These are phyloP conservation scores for Hanseniaspora meyeri DNA, from an alignment of 805 yeast genomes.

Conservation along the genomic window DNA sequence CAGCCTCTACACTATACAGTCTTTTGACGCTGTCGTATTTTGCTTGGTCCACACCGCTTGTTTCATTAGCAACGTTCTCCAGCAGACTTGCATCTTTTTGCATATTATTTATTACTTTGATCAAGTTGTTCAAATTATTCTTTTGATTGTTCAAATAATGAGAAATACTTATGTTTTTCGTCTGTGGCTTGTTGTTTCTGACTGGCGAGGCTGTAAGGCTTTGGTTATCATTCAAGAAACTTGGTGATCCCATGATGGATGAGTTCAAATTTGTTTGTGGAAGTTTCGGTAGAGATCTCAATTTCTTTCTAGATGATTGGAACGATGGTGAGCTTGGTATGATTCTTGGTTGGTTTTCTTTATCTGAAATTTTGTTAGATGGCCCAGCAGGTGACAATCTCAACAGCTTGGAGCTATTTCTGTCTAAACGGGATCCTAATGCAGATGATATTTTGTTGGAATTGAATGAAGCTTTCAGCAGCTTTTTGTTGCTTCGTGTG, in stretches of 20 bases:
- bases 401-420: constrained; percentile 8
- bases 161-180: neutral
- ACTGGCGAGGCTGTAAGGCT: neutral
- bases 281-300: constrained; percentile 4
- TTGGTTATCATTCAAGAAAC: neutral
- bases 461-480: neutral
- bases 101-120: constrained; percentile 2
- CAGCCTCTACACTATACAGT: neutral
- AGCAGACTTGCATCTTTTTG: neutral
- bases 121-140: neutral
- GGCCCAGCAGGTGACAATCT: constrained; percentile 6
- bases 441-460: neutral
- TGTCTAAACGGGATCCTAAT: constrained; percentile 1
- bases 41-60: neutral
- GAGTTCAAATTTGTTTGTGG: constrained; percentile 5
- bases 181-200: neutral
- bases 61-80: neutral
- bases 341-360: constrained; percentile 1
- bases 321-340: constrained; percentile 12
- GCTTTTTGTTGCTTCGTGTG: neutral
- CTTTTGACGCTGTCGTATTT: neutral
- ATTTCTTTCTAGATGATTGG: constrained; percentile 8
- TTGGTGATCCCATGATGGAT: constrained; percentile 6
- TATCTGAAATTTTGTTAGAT: neutral
- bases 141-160: neutral